Conservation (phyloP, 768 basidiomycete species). For the Tulasnella calospora region DNA sequence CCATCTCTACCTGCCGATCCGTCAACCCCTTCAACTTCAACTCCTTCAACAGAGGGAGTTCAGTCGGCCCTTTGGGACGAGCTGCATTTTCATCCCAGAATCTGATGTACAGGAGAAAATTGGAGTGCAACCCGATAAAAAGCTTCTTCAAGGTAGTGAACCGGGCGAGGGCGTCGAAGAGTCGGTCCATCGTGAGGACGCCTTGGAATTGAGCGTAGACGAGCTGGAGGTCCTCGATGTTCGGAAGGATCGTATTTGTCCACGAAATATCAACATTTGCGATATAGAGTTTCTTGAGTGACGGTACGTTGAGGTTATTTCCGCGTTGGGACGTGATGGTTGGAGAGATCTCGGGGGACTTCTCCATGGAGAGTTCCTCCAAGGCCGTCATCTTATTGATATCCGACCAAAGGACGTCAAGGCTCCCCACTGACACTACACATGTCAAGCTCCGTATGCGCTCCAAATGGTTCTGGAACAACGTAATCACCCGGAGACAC, state of each 20-base stretch:
- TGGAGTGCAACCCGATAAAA: neutral
- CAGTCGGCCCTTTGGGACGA: neutral
- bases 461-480: neutral
- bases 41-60: neutral
- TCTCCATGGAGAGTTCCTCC: neutral
- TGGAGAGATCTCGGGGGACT: neutral
- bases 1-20: neutral
- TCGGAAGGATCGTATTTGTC: neutral
- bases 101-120: neutral
- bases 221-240: slow-evolving; percentile 1
- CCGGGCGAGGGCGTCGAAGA: neutral
- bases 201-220: neutral
- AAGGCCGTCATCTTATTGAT: neutral
- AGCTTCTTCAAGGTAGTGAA: neutral
- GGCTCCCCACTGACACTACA: neutral
- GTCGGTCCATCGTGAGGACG: neutral
- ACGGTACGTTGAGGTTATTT: neutral
- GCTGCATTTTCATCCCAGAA: neutral
- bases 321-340: neutral
- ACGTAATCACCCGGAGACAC: neutral
- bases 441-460: neutral
- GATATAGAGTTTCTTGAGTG: neutral
- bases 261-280: neutral
- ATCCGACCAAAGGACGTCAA: neutral
- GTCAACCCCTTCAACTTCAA: neutral